phyloP scores from a whole-genome alignment of 345 rosid species.

The Physaria fendleri region DNA sequence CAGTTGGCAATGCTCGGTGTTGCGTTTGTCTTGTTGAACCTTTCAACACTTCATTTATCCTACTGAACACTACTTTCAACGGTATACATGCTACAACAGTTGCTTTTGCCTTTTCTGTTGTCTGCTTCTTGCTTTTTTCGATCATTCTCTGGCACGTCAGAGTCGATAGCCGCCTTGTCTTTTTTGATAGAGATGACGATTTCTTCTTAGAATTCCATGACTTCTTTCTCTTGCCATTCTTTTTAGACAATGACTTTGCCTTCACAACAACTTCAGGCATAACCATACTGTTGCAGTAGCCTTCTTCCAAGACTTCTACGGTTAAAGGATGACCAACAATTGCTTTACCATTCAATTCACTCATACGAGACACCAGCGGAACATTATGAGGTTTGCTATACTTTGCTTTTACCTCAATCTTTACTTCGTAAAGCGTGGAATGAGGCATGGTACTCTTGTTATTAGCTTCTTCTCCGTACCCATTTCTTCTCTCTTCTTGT shows the following conservation, averaged over 20 bases:
- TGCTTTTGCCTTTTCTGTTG: constrained; percentile 48
- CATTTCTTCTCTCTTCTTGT: constrained; percentile 44
- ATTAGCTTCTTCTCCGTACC: constrained; percentile 39
- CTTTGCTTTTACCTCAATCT: constrained; percentile 67
- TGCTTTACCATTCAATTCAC: constrained; percentile 74
- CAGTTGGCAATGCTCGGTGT: constrained; percentile 24
- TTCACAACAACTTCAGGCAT: constrained; percentile 21
- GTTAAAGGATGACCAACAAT: constrained; percentile 79
- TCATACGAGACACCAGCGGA: constrained; percentile 85
- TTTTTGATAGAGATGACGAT: constrained; percentile 42
- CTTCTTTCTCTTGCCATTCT: constrained; percentile 34
- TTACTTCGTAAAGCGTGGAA: constrained; percentile 47
- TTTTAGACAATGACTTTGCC: constrained; percentile 26
- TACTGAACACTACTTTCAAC: constrained; percentile 80
- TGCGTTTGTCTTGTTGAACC: constrained; percentile 48
- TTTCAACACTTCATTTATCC: constrained; percentile 79
- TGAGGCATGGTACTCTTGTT: constrained; percentile 19
- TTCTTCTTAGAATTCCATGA: constrained; percentile 43
- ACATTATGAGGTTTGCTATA: constrained; percentile 59
- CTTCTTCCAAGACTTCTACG: constrained; percentile 46
- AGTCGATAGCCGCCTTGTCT: constrained; percentile 77
- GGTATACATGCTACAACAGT: constrained; percentile 81
- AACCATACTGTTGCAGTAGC: constrained; percentile 24
- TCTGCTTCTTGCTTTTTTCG: constrained; percentile 36
- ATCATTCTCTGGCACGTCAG: constrained; percentile 49